Conservation (phyloP, 345 rosid species). For the Capsella bursapastoris region DNA sequence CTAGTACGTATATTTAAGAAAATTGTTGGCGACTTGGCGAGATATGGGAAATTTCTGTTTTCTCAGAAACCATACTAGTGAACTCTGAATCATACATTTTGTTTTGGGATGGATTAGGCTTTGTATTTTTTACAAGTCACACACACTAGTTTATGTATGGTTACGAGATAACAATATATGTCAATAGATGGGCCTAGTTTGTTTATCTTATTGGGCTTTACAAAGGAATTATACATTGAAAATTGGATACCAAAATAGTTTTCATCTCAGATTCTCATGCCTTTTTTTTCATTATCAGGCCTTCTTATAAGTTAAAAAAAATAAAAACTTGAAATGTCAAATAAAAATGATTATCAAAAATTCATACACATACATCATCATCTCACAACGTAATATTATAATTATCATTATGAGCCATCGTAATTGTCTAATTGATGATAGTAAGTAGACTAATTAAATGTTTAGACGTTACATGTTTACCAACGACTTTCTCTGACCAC, state of each 20-base stretch:
- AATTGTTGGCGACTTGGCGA: not conserved
- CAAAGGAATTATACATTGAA: not conserved
- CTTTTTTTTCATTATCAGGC: no score
- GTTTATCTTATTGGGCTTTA: not conserved
- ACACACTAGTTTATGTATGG: no score
- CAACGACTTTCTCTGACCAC: slow-evolving; percentile 37
- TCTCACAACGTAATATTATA: not conserved
- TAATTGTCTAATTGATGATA: not conserved
- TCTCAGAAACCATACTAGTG: not conserved
- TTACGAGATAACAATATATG: no score
- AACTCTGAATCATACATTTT: slow-evolving; percentile 9
- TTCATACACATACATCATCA: no score
- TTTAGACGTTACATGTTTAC: slow-evolving; percentile 26
- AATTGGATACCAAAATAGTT: no score
- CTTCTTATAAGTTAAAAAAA: no score
- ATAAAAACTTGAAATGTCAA: no score
- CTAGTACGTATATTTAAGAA: not conserved
- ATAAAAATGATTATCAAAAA: no score
- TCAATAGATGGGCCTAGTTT: not conserved
- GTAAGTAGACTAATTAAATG: slow-evolving; percentile 10
- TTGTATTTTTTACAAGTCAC: not conserved
- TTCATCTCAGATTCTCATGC: no score
- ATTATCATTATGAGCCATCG: slow-evolving; percentile 18
- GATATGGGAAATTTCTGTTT: not conserved
- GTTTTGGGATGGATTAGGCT: slow-evolving; percentile 3